Evolutionary conservation across 805 yeast species (phyloP).

Genomic region (Myxozyma lipomycoides): DNA sequence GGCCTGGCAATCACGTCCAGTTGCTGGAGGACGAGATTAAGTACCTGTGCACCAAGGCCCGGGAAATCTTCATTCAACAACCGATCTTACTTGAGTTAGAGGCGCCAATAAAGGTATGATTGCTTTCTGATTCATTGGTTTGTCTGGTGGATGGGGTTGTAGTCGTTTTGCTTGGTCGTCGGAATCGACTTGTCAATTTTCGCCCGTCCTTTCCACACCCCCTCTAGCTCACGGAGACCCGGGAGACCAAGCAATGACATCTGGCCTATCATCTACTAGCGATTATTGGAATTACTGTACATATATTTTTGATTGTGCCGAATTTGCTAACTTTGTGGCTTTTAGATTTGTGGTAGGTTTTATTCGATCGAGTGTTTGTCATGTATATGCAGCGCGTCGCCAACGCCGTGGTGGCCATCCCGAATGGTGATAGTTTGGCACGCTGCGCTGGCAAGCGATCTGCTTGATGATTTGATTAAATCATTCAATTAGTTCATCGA

Average conservation of each 20-base stretch:
- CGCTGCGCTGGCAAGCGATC: no score
- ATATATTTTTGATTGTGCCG: no score
- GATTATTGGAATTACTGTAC: not conserved
- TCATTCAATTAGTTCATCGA: no score
- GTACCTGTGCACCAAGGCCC: slow-evolving; percentile 92
- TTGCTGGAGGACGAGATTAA: slow-evolving; percentile 91
- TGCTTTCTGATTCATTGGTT: not conserved
- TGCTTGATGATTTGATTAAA: no score
- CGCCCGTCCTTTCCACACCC: not conserved
- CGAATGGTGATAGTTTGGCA: no score
- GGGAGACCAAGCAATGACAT: not conserved
- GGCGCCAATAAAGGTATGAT: slow-evolving; percentile 86
- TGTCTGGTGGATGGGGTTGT: not conserved
- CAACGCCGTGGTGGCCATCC: no score
- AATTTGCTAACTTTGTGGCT: not conserved
- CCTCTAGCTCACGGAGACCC: no score
- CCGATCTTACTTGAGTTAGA: slow-evolving; percentile 92
- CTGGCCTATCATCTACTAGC: not conserved
- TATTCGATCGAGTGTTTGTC: no score
- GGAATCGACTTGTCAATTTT: not conserved
- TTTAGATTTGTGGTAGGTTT: not conserved
- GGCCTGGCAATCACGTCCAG: slow-evolving; percentile 96
- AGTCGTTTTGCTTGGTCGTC: not conserved
- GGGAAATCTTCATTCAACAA: slow-evolving; percentile 96
- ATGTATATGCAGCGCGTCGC: no score